Base-by-base conservation (phyloP, 208 protist genomes). In the Crithidia bombi region DNA sequence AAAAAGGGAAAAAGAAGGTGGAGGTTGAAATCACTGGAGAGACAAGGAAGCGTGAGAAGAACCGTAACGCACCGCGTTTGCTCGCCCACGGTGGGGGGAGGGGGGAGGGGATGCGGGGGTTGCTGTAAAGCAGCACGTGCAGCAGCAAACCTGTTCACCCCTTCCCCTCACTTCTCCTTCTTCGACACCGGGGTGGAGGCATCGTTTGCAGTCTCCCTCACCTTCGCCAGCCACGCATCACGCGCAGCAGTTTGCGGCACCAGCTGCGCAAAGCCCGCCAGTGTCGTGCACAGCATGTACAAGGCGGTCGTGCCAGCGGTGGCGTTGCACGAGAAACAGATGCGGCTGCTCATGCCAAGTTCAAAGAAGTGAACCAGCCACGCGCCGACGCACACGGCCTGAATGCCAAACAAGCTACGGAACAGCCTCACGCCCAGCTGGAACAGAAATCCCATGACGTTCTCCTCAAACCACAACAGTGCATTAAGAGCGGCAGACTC, bases 361-460 rank as follows among this genome's bases (percentile, higher is more conserved):
- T 93, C 88, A 39, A 85, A 57, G 28, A 78, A 58, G 62, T 93
- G 88, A 15, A 79, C 65, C 9, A 85, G 14, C 80, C 82, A 93
- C 10, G 82, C 79, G 5, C 75, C 39, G 0, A 65, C 63, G 47
- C 71, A 82, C 25, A 84, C 65, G 0, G 75, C 19, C 33, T 78
- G 84, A 5, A 91, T 73, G 3, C 70, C 77, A 17, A 58, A 50
- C 39, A 85, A 78, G 14, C 72, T 72, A 5, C 75, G 54, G 70
- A 85, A 89, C 15, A 73, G 33, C 1, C 23, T 52, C 41, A 33
- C 52, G 17, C 79, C 73, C 0, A 87, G 19, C 15, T 73, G 50
- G 64, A 85, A 84, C 3, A 86, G 28, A 7, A 47, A 52, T 17
- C 71, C 75, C 71, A 90, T 79, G 38, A 89, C 47, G 21, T 35